Evolutionary conservation across 2,329 filamentous ascomycete genomes (phyloP).

Genomic region (Trichoderma sp.): DNA sequence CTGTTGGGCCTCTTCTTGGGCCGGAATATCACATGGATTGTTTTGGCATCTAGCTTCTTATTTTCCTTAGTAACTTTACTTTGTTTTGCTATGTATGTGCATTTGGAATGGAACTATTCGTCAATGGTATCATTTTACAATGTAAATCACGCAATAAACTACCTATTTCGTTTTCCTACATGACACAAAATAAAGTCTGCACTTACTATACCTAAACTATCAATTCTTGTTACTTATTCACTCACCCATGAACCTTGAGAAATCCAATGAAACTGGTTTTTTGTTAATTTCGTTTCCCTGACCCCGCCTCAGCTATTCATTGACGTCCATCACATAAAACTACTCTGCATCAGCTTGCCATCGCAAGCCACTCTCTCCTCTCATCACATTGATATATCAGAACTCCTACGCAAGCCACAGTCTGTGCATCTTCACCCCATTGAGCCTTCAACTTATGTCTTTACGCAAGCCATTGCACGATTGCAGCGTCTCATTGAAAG

Average conservation of each 20-base stretch:
- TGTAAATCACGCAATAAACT: background rate
- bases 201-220: background rate
- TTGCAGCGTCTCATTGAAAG: background rate
- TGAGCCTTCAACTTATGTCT: background rate
- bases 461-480: background rate
- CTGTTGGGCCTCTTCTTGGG: background rate
- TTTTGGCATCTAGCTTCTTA: background rate
- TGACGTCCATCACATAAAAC: background rate
- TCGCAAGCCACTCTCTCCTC: background rate
- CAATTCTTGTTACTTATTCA: background rate
- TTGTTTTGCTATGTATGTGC: background rate
- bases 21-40: background rate
- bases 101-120: background rate
- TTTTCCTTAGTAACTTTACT: background rate
- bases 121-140: background rate
- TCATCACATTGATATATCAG: background rate
- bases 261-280: background rate
- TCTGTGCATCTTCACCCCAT: background rate
- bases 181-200: background rate
- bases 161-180: background rate
- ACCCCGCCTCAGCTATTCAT: background rate
- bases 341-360: background rate
- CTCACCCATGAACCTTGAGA: background rate
- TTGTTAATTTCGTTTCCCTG: background rate
- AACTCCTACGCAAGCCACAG: background rate